Conservation (phyloP, 1,284 basidiomycete genomes). For the Pseudozyma sp. region DNA sequence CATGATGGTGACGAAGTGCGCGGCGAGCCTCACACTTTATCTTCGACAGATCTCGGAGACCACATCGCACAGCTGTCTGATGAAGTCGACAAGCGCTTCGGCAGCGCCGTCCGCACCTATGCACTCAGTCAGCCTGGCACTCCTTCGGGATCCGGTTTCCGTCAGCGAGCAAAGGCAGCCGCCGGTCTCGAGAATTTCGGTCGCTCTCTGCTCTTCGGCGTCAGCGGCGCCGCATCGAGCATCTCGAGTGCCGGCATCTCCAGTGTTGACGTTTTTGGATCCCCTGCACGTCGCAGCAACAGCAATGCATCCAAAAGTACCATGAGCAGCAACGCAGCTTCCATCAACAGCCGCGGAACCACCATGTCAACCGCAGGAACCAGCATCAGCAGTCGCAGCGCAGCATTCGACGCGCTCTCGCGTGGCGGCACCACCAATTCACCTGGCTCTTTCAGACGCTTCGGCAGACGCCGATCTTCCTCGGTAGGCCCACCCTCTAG, state of each 20-base stretch:
- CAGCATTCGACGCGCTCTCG: constrained; percentile 24
- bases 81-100: constrained; percentile 39
- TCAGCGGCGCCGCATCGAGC: constrained; percentile 34
- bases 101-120: constrained; percentile 11
- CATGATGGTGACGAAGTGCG: constrained; percentile 23
- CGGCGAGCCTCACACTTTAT: constrained; percentile 28
- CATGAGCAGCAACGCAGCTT: constrained; percentile 40
- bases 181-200: constrained; percentile 58
- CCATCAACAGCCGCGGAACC: constrained; percentile 45
- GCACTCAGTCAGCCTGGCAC: constrained; percentile 35
- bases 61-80: constrained; percentile 41
- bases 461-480: constrained; percentile 35
- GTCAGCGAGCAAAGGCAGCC: constrained; percentile 52
- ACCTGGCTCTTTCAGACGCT: constrained; percentile 28
- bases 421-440: constrained; percentile 22
- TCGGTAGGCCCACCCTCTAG: constrained; percentile 38
- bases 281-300: constrained; percentile 49
- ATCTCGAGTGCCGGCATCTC: constrained; percentile 46
- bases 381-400: constrained; percentile 56
- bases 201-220: constrained; percentile 48
- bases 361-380: constrained; percentile 55
- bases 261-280: constrained; percentile 53
- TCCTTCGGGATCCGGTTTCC: constrained; percentile 36
- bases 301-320: constrained; percentile 57
- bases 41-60: constrained; percentile 31